Evolutionary conservation across 441 rosid genomes (phyloP).

Genomic region (Metrosideros polymorpha): DNA sequence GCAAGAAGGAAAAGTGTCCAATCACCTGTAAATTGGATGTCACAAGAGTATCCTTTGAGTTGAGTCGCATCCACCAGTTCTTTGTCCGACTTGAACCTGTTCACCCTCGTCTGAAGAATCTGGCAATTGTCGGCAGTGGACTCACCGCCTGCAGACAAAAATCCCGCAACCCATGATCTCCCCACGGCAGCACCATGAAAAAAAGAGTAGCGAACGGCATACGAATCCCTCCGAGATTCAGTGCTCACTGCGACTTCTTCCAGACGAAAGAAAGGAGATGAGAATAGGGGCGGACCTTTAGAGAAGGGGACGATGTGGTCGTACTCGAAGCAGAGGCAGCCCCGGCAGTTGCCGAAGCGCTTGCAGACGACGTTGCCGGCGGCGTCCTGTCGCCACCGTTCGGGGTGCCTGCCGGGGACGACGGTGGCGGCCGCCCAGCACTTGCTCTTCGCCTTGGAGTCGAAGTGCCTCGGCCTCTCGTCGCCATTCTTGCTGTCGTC

Average conservation of each 20-base stretch:
- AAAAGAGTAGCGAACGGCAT: not conserved
- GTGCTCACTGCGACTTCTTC: not conserved
- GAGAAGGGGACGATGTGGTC: constrained; percentile 84
- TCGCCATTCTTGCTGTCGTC: constrained; percentile 8
- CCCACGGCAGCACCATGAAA: not conserved
- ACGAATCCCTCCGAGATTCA: not conserved
- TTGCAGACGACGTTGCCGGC: constrained; percentile 84
- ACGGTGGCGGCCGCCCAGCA: constrained; percentile 75
- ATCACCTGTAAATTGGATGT: constrained; percentile 54
- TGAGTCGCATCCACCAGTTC: constrained; percentile 32
- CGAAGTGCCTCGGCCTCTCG: constrained; percentile 71
- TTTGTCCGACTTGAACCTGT: constrained; percentile 57
- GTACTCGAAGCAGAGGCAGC: constrained; percentile 90
- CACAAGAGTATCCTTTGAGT: constrained; percentile 69
- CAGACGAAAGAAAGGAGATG: not conserved
- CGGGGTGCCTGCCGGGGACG: constrained; percentile 86
- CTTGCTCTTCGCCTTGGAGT: constrained; percentile 41
- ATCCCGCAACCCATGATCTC: not conserved
- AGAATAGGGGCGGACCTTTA: constrained; percentile 32
- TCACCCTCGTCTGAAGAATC: constrained; percentile 89
- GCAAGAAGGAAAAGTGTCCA: not conserved
- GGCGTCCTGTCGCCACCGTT: constrained; percentile 88
- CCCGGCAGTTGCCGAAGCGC: constrained; percentile 74
- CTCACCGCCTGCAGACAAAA: constrained; percentile 54
- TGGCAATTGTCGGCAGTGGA: constrained; percentile 69